Evolutionary conservation across 2,329 filamentous ascomycete species (phyloP).

Genomic region (Penicillium sp.): DNA sequence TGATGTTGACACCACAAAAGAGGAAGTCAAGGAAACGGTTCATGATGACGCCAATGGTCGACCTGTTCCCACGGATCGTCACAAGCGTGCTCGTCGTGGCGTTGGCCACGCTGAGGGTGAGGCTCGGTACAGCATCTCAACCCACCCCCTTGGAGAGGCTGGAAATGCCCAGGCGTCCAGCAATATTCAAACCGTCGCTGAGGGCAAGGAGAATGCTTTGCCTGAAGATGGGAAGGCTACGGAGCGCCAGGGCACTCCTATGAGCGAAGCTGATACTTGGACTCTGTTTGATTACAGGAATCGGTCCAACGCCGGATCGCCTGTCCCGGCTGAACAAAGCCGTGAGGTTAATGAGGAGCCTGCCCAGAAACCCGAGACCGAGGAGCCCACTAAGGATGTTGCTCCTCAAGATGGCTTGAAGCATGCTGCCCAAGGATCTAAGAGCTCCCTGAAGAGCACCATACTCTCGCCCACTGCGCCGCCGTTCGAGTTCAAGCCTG

Average conservation of each 20-base stretch:
- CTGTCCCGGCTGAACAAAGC: conserved; percentile 28
- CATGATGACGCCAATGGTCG: conserved; percentile 59
- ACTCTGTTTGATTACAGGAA: conserved; percentile 59
- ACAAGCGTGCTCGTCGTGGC: conserved; percentile 68
- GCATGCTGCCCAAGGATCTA: conserved; percentile 20
- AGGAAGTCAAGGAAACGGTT: conserved; percentile 29
- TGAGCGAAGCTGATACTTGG: conserved; percentile 48
- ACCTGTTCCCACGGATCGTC: conserved; percentile 60
- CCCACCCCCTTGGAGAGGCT: conserved; percentile 32
- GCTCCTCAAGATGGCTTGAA: conserved; percentile 8
- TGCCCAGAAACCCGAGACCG: conserved; percentile 13
- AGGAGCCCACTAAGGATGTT: conserved; percentile 6
- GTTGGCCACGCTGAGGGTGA: conserved; percentile 67
- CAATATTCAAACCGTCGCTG: conserved; percentile 26
- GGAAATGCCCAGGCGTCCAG: conserved; percentile 29
- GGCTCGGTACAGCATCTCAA: conserved; percentile 63
- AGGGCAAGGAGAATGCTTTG: conserved; percentile 36
- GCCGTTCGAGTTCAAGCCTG: conserved; percentile 56
- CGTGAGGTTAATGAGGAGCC: conserved; percentile 9
- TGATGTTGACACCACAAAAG: conserved; percentile 44
- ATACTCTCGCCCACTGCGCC: conserved; percentile 67
- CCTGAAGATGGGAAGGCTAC: conserved; percentile 38
- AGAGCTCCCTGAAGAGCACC: conserved; percentile 40
- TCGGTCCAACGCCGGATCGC: conserved; percentile 51
- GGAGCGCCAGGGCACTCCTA: conserved; percentile 29